phyloP scores from a whole-genome alignment of 139 green algal genomes.

The Dunaliella sp. region DNA sequence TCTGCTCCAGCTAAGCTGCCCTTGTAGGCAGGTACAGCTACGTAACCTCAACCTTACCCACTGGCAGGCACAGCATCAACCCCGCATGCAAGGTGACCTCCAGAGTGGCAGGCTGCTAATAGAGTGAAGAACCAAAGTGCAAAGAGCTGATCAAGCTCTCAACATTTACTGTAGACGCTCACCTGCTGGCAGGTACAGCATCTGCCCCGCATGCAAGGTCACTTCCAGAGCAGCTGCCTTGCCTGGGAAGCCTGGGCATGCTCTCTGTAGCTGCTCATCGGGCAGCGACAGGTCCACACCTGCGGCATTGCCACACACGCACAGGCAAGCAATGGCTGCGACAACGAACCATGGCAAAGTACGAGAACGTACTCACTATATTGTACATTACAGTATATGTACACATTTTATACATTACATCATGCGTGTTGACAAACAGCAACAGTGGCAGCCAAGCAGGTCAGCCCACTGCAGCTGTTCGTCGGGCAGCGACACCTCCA shows the following conservation, averaged over 20 bases:
- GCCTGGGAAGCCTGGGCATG: conserved; percentile 68
- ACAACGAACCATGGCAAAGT: no score
- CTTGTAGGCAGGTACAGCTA: no score
- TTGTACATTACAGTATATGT: background rate
- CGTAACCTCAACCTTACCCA: conserved; percentile 40
- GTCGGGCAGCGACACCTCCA: background rate
- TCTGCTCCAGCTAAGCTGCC: no score
- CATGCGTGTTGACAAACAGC: background rate
- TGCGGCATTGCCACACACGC: background rate
- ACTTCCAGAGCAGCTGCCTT: conserved; percentile 44
- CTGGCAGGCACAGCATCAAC: conserved; percentile 76
- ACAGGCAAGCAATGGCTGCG: background rate
- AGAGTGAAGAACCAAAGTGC: no score
- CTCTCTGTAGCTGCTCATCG: conserved; percentile 32
- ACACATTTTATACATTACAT: background rate
- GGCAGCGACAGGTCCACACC: conserved; percentile 34
- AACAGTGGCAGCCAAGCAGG: background rate
- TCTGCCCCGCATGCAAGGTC: conserved; percentile 60
- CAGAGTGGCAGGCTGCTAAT: conserved; percentile 38
- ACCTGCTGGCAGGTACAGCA: conserved; percentile 77
- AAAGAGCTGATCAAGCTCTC: no score
- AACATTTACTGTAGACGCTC: background rate
- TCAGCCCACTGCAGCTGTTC: background rate
- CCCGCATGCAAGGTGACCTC: conserved; percentile 60
- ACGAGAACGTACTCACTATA: no score